Percentiles rank a stretch among this genome's conserved stretches.
Conservation (phyloP, 345 rosid species). For the Balakata baccata region DNA sequence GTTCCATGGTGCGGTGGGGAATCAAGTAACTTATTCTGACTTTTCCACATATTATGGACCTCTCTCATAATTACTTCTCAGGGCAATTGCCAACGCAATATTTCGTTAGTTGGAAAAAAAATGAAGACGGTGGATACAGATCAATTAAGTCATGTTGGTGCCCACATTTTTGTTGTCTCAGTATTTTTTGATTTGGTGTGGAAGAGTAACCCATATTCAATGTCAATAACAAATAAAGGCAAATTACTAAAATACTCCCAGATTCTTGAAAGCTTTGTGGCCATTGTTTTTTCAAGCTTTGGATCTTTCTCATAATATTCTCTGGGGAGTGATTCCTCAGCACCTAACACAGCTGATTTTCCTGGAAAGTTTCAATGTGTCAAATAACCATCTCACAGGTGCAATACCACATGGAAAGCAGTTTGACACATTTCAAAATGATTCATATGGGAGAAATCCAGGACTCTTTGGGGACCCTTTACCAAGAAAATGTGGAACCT, state of each 20-base stretch:
- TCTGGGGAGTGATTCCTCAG: conserved; percentile 9
- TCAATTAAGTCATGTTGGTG: too few species aligned
- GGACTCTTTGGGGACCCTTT: neutral
- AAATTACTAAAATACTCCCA: neutral
- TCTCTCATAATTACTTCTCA: too few species aligned
- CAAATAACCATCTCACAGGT: neutral
- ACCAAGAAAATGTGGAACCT: neutral
- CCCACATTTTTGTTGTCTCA: too few species aligned
- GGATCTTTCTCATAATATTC: conserved; percentile 1
- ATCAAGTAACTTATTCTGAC: too few species aligned
- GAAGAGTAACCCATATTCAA: neutral
- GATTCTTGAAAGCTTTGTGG: neutral
- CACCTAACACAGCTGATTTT: neutral
- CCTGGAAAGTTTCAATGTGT: neutral
- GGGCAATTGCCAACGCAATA: too few species aligned
- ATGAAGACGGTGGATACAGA: too few species aligned
- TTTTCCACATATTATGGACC: too few species aligned
- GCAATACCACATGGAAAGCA: neutral
- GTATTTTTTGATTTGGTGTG: too few species aligned
- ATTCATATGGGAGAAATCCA: neutral
- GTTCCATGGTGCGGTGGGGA: neutral
- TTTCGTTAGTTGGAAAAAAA: too few species aligned
- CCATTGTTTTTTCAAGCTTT: conserved; percentile 3
- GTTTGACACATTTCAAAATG: neutral
- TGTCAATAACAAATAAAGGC: neutral